Percentiles rank a stretch among this genome's conserved stretches.
phyloP scores from a whole-genome alignment of 306 rosid genomes.

The Ceratonia siliqua region DNA sequence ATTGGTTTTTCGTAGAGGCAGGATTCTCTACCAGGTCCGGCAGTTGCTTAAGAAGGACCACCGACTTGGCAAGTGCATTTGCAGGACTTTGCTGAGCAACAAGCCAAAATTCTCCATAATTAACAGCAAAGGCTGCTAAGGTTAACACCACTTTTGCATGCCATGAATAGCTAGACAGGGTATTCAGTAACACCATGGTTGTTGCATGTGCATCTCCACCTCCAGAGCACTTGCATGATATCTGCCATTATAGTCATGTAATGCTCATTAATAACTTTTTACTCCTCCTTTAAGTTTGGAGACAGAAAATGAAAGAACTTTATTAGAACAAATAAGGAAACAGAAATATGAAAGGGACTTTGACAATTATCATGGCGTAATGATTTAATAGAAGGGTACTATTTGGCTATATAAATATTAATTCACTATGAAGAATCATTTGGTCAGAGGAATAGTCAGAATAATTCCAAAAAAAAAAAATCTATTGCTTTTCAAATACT shows the following conservation, averaged over 20 bases:
- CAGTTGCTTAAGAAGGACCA: conserved; percentile 55
- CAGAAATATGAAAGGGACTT: no score
- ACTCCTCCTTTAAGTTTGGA: not conserved
- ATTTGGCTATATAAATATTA: no score
- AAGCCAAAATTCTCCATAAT: conserved; percentile 62
- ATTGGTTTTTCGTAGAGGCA: conserved; percentile 36
- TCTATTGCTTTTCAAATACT: not conserved
- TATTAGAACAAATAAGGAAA: no score
- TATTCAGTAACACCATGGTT: conserved; percentile 47
- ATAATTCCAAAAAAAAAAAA: no score
- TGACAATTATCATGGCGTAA: no score
- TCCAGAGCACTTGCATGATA: conserved; percentile 44
- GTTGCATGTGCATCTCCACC: conserved; percentile 48
- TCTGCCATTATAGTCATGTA: conserved; percentile 34
- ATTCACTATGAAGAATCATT: no score
- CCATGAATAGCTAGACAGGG: conserved; percentile 54
- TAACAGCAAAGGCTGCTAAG: conserved; percentile 50
- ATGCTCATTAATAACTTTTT: not conserved
- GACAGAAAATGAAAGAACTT: no score
- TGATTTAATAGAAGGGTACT: no score
- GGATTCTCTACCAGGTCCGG: conserved; percentile 47
- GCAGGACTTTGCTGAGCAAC: conserved; percentile 45
- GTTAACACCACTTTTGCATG: conserved; percentile 61
- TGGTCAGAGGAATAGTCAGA: no score
- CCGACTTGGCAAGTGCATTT: conserved; percentile 53